Evolutionary conservation across 208 protist species (phyloP).

Genomic region (Crithidia fasciculata): DNA sequence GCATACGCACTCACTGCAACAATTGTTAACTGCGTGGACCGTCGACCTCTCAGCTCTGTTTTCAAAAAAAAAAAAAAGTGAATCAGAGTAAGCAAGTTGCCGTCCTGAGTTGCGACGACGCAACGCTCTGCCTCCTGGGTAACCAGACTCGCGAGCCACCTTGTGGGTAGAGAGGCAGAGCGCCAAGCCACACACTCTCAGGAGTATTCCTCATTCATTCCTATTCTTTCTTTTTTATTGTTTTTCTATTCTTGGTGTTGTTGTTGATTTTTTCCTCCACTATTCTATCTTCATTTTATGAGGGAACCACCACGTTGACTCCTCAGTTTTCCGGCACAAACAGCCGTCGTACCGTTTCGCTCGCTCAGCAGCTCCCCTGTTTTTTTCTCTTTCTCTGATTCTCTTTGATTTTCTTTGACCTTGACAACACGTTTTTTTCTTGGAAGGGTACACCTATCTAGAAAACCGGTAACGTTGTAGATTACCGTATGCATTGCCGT

Average conservation of each 20-base stretch:
- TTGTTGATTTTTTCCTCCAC: not conserved
- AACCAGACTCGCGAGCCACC: too few species aligned
- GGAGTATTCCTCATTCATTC: too few species aligned
- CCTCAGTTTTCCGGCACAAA: not conserved
- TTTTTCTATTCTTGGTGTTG: not conserved
- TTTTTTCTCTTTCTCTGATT: not conserved
- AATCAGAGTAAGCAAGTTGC: too few species aligned
- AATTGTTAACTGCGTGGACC: too few species aligned
- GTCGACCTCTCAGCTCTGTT: not conserved
- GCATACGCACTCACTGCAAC: too few species aligned
- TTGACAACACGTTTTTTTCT: slow-evolving; percentile 3
- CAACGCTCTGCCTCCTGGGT: too few species aligned
- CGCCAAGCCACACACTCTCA: too few species aligned
- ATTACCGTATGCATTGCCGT: too few species aligned
- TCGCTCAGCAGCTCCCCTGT: not conserved
- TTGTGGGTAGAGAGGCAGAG: too few species aligned
- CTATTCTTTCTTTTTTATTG: not conserved
- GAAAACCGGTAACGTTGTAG: too few species aligned
- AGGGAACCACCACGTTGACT: not conserved
- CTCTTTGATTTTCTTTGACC: not conserved
- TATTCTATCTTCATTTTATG: not conserved
- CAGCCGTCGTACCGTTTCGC: not conserved
- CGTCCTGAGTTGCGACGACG: too few species aligned
- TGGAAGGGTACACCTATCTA: not conserved
- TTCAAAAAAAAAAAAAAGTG: not conserved